Base-by-base conservation (phyloP, 768 basidiomycete genomes). In the Boletellus sp. region DNA sequence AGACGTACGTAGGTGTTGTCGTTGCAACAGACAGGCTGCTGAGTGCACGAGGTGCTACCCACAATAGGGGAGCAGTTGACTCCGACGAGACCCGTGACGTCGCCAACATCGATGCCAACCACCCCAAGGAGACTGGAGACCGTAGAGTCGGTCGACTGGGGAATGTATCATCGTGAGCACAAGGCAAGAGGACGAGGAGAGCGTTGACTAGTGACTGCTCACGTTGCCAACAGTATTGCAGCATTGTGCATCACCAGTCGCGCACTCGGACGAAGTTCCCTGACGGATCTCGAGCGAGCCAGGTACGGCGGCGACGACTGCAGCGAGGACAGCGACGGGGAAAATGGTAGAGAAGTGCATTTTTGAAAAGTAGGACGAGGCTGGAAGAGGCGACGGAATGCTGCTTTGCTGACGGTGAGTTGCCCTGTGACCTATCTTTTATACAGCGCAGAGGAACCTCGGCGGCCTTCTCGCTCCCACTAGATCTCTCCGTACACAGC, bases 251-350 rank as follows among this genome's bases (percentile, higher is more conserved):
- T 19, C 0, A 26, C 59, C 60, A 17, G 47, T 55, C 35, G 43
- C 33, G 37, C 59, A 60, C 38, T 50, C 40, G 36, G n/a, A 17
- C n/a, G 36, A 17, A 8, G 9, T 17, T 20, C 11, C 31, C 4
- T 31, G 16, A 7, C 53, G 53, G 0, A 13, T 17, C 19, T 33
- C 23, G 16, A 42, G 23, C 32, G 22, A 48, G 23, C 19, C 13
- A 20, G 35, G 28, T 31, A 33, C 43, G 20, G 55, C 49, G 15
- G 38, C 5, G 2, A 57, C 54, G 5, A 56, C 40, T 3, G 48
- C 61, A 47, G 28, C 56, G 24, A 62, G 39, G 16, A 52, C 45
- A 17, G 51, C 59, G 42, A 58, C 38, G 8, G 50, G 20, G 40
- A 52, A 37, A 20, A 56, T 32, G 13, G 20, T 16, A 13, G 43